These are phyloP conservation scores for Saprolegnia diclina DNA, from an alignment of 352 stramenopile genomes.

Conservation along the genomic window DNA sequence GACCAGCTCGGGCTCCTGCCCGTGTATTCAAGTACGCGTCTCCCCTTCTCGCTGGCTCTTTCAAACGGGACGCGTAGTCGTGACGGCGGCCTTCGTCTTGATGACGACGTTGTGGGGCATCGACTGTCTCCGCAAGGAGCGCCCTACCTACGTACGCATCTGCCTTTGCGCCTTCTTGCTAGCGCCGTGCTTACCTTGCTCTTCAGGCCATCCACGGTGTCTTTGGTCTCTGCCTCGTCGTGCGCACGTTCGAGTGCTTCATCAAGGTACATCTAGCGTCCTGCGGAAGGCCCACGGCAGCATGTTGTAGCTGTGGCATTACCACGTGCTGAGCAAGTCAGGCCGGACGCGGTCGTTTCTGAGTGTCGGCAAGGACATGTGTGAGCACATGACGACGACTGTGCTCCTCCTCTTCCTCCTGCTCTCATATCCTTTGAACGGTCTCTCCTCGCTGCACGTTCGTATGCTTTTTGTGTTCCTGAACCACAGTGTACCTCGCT, in stretches of 20 bases:
- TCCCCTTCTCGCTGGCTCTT: neutral
- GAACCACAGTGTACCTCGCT: constrained; percentile 30
- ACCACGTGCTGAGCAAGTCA: constrained; percentile 38
- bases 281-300: neutral
- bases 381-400: constrained; percentile 38
- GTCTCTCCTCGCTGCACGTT: neutral
- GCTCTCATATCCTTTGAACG: constrained; percentile 31
- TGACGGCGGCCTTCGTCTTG: constrained; percentile 42
- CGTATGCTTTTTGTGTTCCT: neutral
- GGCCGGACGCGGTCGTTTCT: constrained; percentile 35
- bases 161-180: neutral
- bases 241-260: constrained; percentile 45
- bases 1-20: constrained; percentile 51
- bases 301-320: constrained; percentile 40
- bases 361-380: constrained; percentile 33
- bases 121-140: constrained; percentile 39
- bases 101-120: constrained; percentile 43
- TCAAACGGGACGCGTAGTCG: constrained; percentile 28
- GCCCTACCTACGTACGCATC: constrained; percentile 34
- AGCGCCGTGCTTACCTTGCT: neutral
- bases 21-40: constrained; percentile 45
- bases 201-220: constrained; percentile 45
- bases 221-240: constrained; percentile 45
- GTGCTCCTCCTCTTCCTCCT: constrained; percentile 40
- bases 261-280: constrained; percentile 33